Evolutionary conservation across 352 stramenopile genomes (phyloP).

Genomic region (Phytopythium delawarense): DNA sequence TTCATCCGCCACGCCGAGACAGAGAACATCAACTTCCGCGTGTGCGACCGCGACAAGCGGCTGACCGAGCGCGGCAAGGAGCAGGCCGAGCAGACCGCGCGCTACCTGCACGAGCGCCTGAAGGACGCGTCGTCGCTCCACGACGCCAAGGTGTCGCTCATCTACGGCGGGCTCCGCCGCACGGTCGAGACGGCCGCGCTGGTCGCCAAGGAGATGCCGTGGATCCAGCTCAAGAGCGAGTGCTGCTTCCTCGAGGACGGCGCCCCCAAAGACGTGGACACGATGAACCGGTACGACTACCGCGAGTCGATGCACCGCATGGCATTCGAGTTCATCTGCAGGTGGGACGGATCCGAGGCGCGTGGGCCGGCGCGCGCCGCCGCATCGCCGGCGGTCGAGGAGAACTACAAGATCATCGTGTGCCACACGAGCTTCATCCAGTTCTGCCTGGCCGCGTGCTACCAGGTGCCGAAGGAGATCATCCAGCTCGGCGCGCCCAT

Average conservation of each 20-base stretch:
- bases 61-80: constrained; percentile 56
- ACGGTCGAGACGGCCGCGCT: constrained; percentile 63
- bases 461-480: constrained; percentile 65
- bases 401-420: constrained; percentile 65
- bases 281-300: constrained; percentile 60
- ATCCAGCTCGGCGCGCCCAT: constrained; percentile 75
- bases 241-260: constrained; percentile 77
- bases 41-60: constrained; percentile 67
- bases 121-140: constrained; percentile 12
- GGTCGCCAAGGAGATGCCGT: constrained; percentile 61
- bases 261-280: constrained; percentile 48
- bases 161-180: constrained; percentile 64
- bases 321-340: constrained; percentile 66
- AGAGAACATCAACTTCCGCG: constrained; percentile 83
- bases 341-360: constrained; percentile 36
- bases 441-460: constrained; percentile 62
- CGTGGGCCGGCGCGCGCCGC: constrained; percentile 17
- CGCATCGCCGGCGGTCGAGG: constrained; percentile 11
- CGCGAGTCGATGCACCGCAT: constrained; percentile 75
- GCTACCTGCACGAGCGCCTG: constrained; percentile 48
- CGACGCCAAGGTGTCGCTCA: constrained; percentile 43
- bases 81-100: constrained; percentile 49
- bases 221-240: constrained; percentile 52
- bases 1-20: constrained; percentile 75
- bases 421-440: constrained; percentile 80